Percentiles rank a stretch among this genome's conserved stretches.
phyloP scores from a whole-genome alignment of 2,329 filamentous ascomycete species.

The Neonectria neomacrospora region DNA sequence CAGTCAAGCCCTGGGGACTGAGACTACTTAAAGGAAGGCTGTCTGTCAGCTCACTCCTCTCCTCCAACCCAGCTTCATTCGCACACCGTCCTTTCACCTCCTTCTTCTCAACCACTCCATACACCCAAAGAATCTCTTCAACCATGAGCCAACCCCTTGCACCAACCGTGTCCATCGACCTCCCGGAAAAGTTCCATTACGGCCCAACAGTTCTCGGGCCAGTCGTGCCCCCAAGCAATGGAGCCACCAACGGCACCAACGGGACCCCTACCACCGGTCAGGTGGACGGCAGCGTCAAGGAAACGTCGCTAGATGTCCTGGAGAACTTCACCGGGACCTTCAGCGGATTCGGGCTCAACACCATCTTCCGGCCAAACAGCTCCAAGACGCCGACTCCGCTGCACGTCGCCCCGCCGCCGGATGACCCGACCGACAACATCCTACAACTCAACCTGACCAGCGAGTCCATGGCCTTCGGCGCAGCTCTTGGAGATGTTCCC shows the following conservation, averaged over 20 bases:
- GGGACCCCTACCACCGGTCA: no score
- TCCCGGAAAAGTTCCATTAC: not conserved
- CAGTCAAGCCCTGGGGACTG: no score
- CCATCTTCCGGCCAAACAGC: slow-evolving; percentile 51
- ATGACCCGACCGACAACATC: slow-evolving; percentile 44
- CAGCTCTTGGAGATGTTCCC: slow-evolving; percentile 48
- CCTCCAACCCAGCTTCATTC: no score
- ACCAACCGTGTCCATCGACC: no score
- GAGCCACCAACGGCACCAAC: no score
- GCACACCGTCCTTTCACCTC: no score
- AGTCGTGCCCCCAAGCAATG: no score
- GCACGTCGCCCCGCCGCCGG: slow-evolving; percentile 20
- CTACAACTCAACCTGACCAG: slow-evolving; percentile 53
- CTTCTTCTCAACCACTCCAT: no score
- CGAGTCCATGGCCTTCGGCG: slow-evolving; percentile 49
- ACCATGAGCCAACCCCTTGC: not conserved
- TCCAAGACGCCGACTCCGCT: slow-evolving; percentile 35
- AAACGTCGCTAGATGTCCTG: slow-evolving; percentile 35
- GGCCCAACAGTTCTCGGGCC: not conserved
- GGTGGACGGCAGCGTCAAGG: not conserved
- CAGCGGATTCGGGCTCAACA: slow-evolving; percentile 51
- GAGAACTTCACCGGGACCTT: slow-evolving; percentile 45
- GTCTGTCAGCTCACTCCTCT: no score
- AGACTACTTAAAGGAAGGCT: no score
- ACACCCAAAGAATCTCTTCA: no score